Percentiles rank a stretch among this genome's conserved stretches.
Evolutionary conservation across 208 protist genomes (phyloP).

Genomic region (Leishmania tropica): DNA sequence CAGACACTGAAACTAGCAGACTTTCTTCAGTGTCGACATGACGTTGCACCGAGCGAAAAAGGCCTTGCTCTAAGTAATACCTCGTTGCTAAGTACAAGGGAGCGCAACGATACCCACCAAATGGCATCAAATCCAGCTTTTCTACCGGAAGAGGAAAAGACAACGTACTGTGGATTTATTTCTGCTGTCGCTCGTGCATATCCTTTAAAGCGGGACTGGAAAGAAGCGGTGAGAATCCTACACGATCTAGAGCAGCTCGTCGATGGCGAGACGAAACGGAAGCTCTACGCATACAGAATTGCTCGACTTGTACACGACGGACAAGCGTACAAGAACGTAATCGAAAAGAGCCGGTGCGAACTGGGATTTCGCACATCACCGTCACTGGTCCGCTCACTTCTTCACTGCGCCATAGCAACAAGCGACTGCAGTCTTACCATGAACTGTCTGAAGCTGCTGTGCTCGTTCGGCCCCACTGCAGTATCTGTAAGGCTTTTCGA

Average conservation of each 20-base stretch:
- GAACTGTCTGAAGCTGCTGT: conserved; percentile 8
- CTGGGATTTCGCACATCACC: conserved; percentile 22
- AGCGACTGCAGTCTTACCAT: conserved; percentile 6
- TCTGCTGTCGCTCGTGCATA: conserved; percentile 27
- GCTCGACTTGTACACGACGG: conserved; percentile 26
- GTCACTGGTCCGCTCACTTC: conserved; percentile 24
- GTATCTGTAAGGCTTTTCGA: conserved; percentile 20
- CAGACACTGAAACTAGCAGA: conserved; percentile 16
- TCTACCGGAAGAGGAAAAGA: conserved; percentile 23
- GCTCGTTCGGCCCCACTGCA: background rate
- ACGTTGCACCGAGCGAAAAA: background rate
- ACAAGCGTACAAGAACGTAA: conserved; percentile 14
- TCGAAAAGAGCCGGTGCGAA: conserved; percentile 13
- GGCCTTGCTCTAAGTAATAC: background rate
- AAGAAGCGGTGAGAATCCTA: conserved; percentile 12
- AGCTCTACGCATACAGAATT: conserved; percentile 27
- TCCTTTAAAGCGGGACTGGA: conserved; percentile 20
- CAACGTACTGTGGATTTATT: conserved; percentile 30
- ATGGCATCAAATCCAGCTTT: conserved; percentile 35
- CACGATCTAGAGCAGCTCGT: conserved; percentile 9
- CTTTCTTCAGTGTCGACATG: background rate
- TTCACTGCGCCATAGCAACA: conserved; percentile 23
- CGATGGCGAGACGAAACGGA: conserved; percentile 10
- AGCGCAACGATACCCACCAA: conserved; percentile 13
- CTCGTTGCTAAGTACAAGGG: background rate